Percentiles rank a stretch among this genome's conserved stretches.
Evolutionary conservation across 179 eudicot species (phyloP).

Genomic region (Heliamphora pulchella): DNA sequence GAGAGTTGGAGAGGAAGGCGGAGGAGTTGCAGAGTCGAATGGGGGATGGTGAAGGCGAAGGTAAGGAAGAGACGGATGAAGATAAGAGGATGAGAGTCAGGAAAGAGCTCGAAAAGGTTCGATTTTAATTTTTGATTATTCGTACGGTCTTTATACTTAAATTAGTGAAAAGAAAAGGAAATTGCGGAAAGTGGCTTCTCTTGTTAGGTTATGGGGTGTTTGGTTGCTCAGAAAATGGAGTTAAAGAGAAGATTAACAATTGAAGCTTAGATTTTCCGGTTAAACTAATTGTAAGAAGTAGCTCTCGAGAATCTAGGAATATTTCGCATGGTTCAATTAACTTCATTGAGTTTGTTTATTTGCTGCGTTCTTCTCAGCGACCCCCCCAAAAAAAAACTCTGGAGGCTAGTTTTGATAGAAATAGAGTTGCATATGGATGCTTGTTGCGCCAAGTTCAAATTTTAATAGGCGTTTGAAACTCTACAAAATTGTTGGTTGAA

Average conservation of each 20-base stretch:
- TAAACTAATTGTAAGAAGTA: background rate
- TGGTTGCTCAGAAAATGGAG: slow-evolving; percentile 13
- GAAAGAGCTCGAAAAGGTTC: slow-evolving; percentile 76
- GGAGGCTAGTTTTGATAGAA: background rate
- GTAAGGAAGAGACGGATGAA: slow-evolving; percentile 45
- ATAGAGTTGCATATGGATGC: background rate
- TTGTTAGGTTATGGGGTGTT: background rate
- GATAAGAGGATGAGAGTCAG: slow-evolving; percentile 75
- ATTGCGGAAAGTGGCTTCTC: background rate
- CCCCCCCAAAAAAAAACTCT: background rate
- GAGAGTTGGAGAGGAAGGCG: slow-evolving; percentile 77
- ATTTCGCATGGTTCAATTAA: background rate
- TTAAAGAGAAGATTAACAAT: background rate
- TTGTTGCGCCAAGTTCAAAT: background rate
- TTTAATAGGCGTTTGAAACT: background rate
- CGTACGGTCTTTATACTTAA: background rate
- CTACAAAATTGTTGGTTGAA: background rate
- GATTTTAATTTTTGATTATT: background rate
- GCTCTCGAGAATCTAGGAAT: background rate
- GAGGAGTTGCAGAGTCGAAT: slow-evolving; percentile 55
- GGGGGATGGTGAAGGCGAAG: slow-evolving; percentile 25
- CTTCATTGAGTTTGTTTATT: background rate
- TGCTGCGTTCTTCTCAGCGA: background rate
- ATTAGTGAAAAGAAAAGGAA: background rate
- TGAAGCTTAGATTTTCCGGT: background rate